Percentiles rank a stretch among this genome's conserved stretches.
Conservation (phyloP, 2,329 filamentous ascomycete genomes). For the Apiospora koreana region DNA sequence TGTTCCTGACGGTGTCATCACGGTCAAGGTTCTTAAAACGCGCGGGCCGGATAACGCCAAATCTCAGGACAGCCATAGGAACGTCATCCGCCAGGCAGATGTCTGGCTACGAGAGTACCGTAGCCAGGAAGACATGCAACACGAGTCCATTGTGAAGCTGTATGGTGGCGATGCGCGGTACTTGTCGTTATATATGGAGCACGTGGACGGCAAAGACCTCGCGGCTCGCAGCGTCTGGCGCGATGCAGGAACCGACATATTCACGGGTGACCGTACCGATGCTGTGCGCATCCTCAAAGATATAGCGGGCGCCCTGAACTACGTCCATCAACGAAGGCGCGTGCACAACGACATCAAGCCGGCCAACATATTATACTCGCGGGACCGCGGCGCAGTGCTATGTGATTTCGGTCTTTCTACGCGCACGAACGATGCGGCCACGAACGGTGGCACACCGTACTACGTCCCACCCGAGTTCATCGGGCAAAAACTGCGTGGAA, state of each 20-base stretch:
- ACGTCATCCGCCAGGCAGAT: slow-evolving; percentile 60
- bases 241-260: slow-evolving; percentile 46
- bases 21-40: slow-evolving; percentile 63
- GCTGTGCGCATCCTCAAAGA: slow-evolving; percentile 55
- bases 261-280: slow-evolving; percentile 50
- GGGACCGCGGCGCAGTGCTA: slow-evolving; percentile 58
- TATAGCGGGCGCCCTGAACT: slow-evolving; percentile 54
- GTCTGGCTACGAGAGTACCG: slow-evolving; percentile 61
- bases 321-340: slow-evolving; percentile 54
- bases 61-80: slow-evolving; percentile 52
- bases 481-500: slow-evolving; percentile 52
- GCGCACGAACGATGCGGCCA: slow-evolving; percentile 44
- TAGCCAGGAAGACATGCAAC: slow-evolving; percentile 55
- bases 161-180: slow-evolving; percentile 62
- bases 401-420: slow-evolving; percentile 63
- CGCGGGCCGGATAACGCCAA: slow-evolving; percentile 42
- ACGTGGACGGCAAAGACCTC: slow-evolving; percentile 58
- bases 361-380: slow-evolving; percentile 61
- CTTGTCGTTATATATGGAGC: slow-evolving; percentile 63
- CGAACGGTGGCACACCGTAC: slow-evolving; percentile 59
- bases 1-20: slow-evolving; percentile 55
- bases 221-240: slow-evolving; percentile 52
- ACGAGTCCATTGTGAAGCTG: slow-evolving; percentile 59
- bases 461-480: slow-evolving; percentile 65
- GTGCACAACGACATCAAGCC: slow-evolving; percentile 67